phyloP scores from a whole-genome alignment of 257 asterid species.

The Solanum etuberosum region DNA sequence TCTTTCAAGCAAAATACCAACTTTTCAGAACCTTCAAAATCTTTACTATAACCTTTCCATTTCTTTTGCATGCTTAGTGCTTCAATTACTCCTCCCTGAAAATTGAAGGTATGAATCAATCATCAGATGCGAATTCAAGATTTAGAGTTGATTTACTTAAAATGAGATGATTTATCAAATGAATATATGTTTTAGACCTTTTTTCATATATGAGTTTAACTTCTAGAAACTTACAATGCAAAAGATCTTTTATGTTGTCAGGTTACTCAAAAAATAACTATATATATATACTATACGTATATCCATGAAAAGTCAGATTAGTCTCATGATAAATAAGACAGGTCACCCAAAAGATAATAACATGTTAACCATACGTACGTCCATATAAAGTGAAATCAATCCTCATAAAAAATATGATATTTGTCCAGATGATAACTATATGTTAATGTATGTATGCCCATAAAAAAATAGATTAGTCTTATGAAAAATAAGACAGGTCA shows the following conservation, averaged over 20 bases:
- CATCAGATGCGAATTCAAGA: background rate
- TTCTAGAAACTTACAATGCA: background rate
- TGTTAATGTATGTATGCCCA: accelerated
- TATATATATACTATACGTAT: background rate
- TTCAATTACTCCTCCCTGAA: slow-evolving; percentile 62
- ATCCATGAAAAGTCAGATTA: background rate
- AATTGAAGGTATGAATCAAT: background rate
- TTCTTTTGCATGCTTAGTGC: slow-evolving; percentile 49
- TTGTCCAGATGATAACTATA: background rate
- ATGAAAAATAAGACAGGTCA: accelerated
- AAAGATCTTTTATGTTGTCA: background rate
- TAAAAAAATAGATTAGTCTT: background rate
- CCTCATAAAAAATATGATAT: background rate
- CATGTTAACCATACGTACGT: background rate
- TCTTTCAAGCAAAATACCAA: slow-evolving; percentile 60
- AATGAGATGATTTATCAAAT: background rate
- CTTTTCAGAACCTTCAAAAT: slow-evolving; percentile 41
- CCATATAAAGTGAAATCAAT: background rate
- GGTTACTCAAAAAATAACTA: background rate
- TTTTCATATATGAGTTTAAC: background rate
- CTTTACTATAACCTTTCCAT: slow-evolving; percentile 56
- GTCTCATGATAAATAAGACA: background rate
- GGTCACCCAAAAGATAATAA: background rate
- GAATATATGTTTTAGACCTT: background rate
- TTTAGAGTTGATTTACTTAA: background rate